Evolutionary conservation across 2,329 filamentous ascomycete species (phyloP).

Genomic region (Penicillium sp.): DNA sequence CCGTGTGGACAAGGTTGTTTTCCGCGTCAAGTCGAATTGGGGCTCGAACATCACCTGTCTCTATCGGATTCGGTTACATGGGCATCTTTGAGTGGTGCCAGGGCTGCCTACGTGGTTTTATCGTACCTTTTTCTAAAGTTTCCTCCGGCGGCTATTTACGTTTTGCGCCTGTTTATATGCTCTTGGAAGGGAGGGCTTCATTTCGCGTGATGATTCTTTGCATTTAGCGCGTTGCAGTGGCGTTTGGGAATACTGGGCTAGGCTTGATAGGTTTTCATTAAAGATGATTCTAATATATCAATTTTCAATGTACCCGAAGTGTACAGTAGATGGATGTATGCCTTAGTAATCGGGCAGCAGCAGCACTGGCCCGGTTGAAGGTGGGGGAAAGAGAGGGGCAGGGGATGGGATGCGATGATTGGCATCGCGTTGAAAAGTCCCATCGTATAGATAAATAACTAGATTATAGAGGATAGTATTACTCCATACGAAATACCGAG

Average conservation of each 20-base stretch:
- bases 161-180: background rate
- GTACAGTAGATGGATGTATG: background rate
- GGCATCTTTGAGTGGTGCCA: constrained; percentile 25
- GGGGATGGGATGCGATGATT: background rate
- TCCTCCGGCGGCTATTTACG: background rate
- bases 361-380: background rate
- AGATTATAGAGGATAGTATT: no score
- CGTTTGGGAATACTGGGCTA: constrained; percentile 7
- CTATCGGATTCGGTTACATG: constrained; percentile 45
- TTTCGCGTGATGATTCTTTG: constrained; percentile 21
- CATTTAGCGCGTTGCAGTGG: constrained; percentile 17
- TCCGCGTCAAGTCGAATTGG: constrained; percentile 44
- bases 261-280: background rate
- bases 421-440: background rate
- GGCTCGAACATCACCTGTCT: constrained; percentile 43
- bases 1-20: constrained; percentile 38
- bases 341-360: background rate
- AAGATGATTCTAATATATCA: background rate
- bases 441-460: background rate
- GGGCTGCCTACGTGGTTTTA: background rate
- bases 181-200: background rate
- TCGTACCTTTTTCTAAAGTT: background rate
- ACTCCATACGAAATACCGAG: no score
- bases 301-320: background rate
- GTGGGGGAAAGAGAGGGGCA: background rate